A percentile compares a stretch with the other conserved stretches of the same genome.
Conservation (phyloP, 1,284 basidiomycete genomes). For the Boletellus sp. region DNA sequence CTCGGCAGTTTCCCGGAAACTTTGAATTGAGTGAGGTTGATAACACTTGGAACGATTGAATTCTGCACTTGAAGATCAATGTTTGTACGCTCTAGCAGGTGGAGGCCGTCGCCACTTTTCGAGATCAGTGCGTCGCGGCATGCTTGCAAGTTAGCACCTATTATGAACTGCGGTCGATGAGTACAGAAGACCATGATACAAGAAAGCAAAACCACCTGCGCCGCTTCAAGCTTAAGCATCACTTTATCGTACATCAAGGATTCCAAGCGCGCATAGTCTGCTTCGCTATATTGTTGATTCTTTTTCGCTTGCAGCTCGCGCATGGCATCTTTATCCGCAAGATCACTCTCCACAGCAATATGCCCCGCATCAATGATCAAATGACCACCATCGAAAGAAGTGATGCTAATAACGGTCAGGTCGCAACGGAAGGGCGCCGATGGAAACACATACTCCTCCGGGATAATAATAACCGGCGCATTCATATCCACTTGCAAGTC, state of each 20-base stretch:
- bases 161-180: constrained; percentile 67
- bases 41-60: constrained; percentile 87
- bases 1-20: constrained; percentile 88
- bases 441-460: constrained; percentile 70
- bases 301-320: constrained; percentile 84
- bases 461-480: constrained; percentile 96
- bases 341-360: constrained; percentile 88
- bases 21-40: constrained; percentile 88
- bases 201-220: constrained; percentile 60
- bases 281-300: constrained; percentile 82
- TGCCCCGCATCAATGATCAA: constrained; percentile 96
- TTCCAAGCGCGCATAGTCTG: constrained; percentile 87
- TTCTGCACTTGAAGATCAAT: constrained; percentile 90
- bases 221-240: constrained; percentile 80
- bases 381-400: constrained; percentile 76
- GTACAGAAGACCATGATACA: neutral
- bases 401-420: constrained; percentile 54
- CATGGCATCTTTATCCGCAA: constrained; percentile 83
- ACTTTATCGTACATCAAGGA: constrained; percentile 97
- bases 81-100: constrained; percentile 92
- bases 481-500: constrained; percentile 96
- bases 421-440: neutral
- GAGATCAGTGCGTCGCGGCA: constrained; percentile 77
- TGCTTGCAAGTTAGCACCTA: constrained; percentile 82
- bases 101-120: constrained; percentile 60